phyloP scores from a whole-genome alignment of 345 rosid species.

The Brassica nigra region DNA sequence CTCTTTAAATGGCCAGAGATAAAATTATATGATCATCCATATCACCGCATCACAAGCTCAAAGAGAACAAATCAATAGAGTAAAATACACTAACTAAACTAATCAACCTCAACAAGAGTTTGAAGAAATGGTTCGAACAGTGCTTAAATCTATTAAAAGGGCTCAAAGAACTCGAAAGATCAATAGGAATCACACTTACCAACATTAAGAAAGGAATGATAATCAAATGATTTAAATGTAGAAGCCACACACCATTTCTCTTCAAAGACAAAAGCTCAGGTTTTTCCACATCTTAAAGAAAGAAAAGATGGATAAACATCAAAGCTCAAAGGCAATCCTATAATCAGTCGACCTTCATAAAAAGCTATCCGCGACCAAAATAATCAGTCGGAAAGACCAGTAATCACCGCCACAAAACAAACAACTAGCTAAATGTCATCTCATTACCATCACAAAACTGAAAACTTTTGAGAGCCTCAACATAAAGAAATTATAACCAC shows the following conservation, averaged over 20 bases:
- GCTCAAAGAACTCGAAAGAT: background rate
- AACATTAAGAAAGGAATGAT: background rate
- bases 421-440: slow-evolving; percentile 38
- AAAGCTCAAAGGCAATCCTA: slow-evolving; percentile 17
- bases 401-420: background rate
- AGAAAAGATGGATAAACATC: background rate
- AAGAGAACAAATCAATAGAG: background rate
- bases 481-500: background rate
- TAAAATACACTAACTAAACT: background rate
- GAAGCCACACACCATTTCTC: slow-evolving; percentile 18
- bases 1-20: background rate
- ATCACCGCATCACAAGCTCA: background rate
- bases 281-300: background rate
- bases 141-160: background rate
- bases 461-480: background rate
- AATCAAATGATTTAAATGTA: slow-evolving; percentile 5
- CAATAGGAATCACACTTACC: slow-evolving; percentile 6
- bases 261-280: background rate
- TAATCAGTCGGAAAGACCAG: slow-evolving; percentile 12
- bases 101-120: background rate
- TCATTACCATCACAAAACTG: background rate
- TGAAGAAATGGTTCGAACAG: background rate
- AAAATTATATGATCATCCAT: background rate
- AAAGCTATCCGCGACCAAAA: slow-evolving; percentile 27
- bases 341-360: slow-evolving; percentile 20